A percentile compares a stretch with the other conserved stretches of the same genome.
Conservation (phyloP, 345 rosid genomes). For the Eucalyptus virginea region DNA sequence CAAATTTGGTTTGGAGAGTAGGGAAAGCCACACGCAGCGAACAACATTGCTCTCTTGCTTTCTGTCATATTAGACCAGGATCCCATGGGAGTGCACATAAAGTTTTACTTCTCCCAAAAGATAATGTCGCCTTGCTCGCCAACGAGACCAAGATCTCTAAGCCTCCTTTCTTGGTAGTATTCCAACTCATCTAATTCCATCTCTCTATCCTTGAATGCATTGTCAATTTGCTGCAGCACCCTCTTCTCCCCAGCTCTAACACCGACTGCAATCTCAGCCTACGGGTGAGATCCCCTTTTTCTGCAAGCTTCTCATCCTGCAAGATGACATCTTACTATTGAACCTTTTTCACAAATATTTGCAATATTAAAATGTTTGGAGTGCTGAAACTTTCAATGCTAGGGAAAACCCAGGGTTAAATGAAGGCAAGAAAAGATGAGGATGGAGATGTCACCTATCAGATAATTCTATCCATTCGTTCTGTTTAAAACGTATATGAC, state of each 20-base stretch:
- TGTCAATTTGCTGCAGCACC: slow-evolving; percentile 70
- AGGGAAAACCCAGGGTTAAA: neutral
- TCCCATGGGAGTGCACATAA: neutral
- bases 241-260: slow-evolving; percentile 76
- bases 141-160: slow-evolving; percentile 77
- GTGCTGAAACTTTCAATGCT: neutral
- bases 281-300: slow-evolving; percentile 26
- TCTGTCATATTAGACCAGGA: neutral
- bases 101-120: slow-evolving; percentile 64
- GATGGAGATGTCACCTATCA: neutral
- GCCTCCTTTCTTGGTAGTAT: slow-evolving; percentile 92
- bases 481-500: neutral
- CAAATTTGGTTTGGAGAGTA: neutral
- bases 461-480: neutral
- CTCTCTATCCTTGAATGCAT: slow-evolving; percentile 55
- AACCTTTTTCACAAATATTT: neutral
- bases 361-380: neutral
- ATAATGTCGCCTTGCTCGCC: slow-evolving; percentile 98
- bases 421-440: neutral
- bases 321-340: neutral
- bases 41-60: neutral
- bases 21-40: neutral
- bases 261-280: slow-evolving; percentile 54
- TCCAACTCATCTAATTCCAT: slow-evolving; percentile 53
- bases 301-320: slow-evolving; percentile 66